Percentiles rank a stretch among this genome's conserved stretches.
These are phyloP conservation scores for Hygrophila difformis DNA, from an alignment of 257 asterid species.

Conservation along the genomic window DNA sequence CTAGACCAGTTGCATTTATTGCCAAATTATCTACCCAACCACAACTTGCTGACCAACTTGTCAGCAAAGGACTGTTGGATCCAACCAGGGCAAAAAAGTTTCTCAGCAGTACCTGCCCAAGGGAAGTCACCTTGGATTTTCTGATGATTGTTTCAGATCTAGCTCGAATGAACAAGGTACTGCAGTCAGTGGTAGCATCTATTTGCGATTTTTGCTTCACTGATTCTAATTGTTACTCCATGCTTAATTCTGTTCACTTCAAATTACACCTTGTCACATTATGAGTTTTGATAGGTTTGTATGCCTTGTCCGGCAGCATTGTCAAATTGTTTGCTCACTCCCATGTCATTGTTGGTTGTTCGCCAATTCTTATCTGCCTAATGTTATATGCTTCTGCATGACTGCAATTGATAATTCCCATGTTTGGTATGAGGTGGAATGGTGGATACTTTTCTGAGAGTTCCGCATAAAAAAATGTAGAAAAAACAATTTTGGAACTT, in stretches of 20 bases:
- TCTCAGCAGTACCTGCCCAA: conserved; percentile 63
- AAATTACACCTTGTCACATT: background rate
- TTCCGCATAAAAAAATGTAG: no score
- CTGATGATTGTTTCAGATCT: conserved; percentile 94
- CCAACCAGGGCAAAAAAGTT: conserved; percentile 61
- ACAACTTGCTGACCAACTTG: conserved; percentile 80
- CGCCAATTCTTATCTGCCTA: no score
- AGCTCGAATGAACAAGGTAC: conserved; percentile 98
- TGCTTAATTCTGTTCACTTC: background rate
- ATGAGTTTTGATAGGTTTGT: background rate
- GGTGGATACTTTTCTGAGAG: no score
- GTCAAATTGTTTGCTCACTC: no score
- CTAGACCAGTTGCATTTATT: conserved; percentile 79
- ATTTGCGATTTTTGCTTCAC: background rate
- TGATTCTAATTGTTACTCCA: no score
- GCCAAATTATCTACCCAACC: conserved; percentile 78
- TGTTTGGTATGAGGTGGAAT: no score
- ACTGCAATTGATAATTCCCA: no score
- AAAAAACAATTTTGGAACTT: no score
- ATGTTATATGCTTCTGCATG: no score
- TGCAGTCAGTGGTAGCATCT: background rate
- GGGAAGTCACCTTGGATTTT: conserved; percentile 77
- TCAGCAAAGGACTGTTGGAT: conserved; percentile 72
- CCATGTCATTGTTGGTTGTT: no score
- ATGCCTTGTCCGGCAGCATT: no score